Evolutionary conservation across 2,329 filamentous ascomycete species (phyloP).

Genomic region (Fusarium tupiense): DNA sequence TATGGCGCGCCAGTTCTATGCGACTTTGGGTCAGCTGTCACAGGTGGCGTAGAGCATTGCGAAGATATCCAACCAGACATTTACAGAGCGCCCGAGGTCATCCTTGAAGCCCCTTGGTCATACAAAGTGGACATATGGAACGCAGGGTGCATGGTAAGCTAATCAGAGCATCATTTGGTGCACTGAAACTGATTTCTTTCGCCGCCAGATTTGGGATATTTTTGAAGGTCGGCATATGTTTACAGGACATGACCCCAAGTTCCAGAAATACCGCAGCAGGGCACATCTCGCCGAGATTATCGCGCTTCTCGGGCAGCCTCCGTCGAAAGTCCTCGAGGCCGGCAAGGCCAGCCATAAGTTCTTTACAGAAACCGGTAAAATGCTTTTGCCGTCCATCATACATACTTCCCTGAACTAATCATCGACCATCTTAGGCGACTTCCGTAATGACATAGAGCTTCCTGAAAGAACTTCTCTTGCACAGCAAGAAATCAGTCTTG

Average conservation of each 20-base stretch:
- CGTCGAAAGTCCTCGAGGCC: conserved; percentile 46
- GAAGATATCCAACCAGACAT: conserved; percentile 53
- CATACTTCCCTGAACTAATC: too few species aligned
- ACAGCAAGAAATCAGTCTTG: conserved; percentile 49
- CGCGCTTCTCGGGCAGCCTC: conserved; percentile 55
- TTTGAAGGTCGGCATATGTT: conserved; percentile 59
- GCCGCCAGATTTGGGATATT: conserved; percentile 57
- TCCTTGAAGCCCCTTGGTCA: conserved; percentile 56
- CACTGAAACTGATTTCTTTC: neutral
- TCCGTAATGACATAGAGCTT: conserved; percentile 35
- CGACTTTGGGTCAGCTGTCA: conserved; percentile 60
- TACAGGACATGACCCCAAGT: conserved; percentile 50
- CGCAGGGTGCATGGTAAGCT: conserved; percentile 58
- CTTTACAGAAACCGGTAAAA: conserved; percentile 50
- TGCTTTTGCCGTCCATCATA: too few species aligned
- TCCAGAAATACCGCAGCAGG: conserved; percentile 52
- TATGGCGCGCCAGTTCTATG: conserved; percentile 53
- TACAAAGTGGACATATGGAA: conserved; percentile 64
- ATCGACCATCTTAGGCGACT: neutral
- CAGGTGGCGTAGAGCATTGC: conserved; percentile 45
- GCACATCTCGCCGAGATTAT: conserved; percentile 61
- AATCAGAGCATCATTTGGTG: neutral
- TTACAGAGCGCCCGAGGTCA: conserved; percentile 58
- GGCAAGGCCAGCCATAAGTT: conserved; percentile 49
- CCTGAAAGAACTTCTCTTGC: conserved; percentile 45